Percentiles rank a stretch among this genome's conserved stretches.
Conservation (phyloP, 495 filamentous ascomycete species). For the Xylaria acuta region DNA sequence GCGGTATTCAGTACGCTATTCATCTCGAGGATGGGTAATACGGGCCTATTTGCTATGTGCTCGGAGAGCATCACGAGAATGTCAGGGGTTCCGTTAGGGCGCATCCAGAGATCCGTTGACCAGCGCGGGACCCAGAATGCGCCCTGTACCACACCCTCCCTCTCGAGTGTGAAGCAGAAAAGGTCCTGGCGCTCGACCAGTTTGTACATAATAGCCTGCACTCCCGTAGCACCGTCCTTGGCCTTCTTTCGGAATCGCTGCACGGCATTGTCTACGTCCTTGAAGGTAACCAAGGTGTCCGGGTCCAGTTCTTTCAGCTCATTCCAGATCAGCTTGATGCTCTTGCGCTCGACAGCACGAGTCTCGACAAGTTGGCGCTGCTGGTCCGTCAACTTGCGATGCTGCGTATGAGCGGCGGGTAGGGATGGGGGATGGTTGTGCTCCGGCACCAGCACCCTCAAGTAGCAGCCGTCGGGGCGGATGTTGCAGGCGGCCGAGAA, state of each 20-base stretch:
- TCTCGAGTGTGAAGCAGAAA: conserved; percentile 39
- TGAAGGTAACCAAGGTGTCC: conserved; percentile 35
- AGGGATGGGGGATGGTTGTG: conserved; percentile 39
- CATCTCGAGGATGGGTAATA: conserved; percentile 40
- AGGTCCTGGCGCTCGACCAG: conserved; percentile 40
- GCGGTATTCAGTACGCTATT: conserved; percentile 33
- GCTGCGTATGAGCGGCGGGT: conserved; percentile 36
- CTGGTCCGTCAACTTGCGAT: conserved; percentile 39
- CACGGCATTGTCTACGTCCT: conserved; percentile 39
- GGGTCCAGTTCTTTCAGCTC: conserved; percentile 34
- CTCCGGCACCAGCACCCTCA: conserved; percentile 34
- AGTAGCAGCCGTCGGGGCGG: conserved; percentile 36
- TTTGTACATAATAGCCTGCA: conserved; percentile 39
- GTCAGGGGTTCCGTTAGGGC: conserved; percentile 34
- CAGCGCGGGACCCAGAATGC: conserved; percentile 43
- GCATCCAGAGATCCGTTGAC: conserved; percentile 39
- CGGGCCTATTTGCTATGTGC: conserved; percentile 38
- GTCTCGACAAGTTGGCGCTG: conserved; percentile 39
- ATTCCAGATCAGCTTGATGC: conserved; percentile 36
- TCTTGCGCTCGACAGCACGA: conserved; percentile 37
- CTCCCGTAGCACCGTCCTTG: conserved; percentile 40
- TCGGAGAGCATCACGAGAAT: conserved; percentile 41
- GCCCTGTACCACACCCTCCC: conserved; percentile 33
- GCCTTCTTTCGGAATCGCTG: conserved; percentile 41
- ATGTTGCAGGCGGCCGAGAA: conserved; percentile 38